phyloP scores from a whole-genome alignment of 495 filamentous ascomycete genomes.

The Aspergillus bridgeri region DNA sequence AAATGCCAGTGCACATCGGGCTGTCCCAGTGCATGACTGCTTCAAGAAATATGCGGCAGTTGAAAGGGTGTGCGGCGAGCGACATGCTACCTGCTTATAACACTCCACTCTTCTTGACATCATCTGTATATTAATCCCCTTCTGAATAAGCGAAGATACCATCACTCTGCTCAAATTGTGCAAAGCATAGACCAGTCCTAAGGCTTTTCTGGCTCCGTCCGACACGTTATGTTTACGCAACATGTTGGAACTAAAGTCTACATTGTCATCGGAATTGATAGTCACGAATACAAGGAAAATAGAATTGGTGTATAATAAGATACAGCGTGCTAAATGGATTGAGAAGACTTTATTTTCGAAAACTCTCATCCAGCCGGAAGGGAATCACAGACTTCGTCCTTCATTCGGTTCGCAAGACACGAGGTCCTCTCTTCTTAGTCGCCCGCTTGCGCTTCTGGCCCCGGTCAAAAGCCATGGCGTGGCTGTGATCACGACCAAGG shows the following conservation, averaged over 20 bases:
- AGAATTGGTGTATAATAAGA: constrained; percentile 6
- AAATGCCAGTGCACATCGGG: neutral
- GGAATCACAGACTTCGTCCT: constrained; percentile 6
- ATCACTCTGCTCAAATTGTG: neutral
- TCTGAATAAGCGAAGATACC: constrained; percentile 7
- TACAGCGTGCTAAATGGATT: neutral
- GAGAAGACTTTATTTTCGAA: neutral
- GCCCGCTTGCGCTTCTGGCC: constrained; percentile 93
- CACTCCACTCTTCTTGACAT: neutral
- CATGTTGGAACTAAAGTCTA: constrained; percentile 12
- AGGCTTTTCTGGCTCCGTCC: neutral
- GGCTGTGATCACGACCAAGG: constrained; percentile 81
- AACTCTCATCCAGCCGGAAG: neutral
- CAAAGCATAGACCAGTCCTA: neutral
- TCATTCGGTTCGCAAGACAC: constrained; percentile 82
- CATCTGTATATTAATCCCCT: constrained; percentile 3
- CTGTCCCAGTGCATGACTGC: neutral
- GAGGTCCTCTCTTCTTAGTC: constrained; percentile 72
- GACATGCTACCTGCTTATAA: neutral
- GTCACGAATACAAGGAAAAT: constrained; percentile 15
- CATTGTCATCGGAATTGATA: neutral
- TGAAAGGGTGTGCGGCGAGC: neutral
- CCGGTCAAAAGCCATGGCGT: constrained; percentile 82
- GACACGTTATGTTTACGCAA: neutral
- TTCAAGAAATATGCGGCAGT: neutral